Conservation (phyloP, 306 rosid genomes). For the Castanea mollissima region DNA sequence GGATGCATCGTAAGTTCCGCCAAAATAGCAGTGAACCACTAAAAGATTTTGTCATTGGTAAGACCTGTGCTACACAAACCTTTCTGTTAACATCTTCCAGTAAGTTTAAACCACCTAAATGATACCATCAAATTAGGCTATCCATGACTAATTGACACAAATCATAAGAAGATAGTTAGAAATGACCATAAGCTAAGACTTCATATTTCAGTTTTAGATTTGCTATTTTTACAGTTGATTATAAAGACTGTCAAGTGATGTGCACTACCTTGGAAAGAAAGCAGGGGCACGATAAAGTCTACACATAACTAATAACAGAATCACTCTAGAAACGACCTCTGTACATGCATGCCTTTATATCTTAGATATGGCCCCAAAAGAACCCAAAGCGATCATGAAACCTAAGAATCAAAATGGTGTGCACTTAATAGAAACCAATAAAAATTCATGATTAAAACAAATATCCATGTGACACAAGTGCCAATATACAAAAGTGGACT, state of each 20-base stretch:
- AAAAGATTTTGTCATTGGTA: slow-evolving; percentile 73
- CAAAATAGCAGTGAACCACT: slow-evolving; percentile 74
- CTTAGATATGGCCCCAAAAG: background rate
- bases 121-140: background rate
- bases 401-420: background rate
- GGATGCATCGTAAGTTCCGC: slow-evolving; percentile 97
- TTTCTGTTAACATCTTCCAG: slow-evolving; percentile 12
- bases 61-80: slow-evolving; percentile 26
- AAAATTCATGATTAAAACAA: background rate
- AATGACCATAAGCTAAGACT: background rate
- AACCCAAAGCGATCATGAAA: background rate
- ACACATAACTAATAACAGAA: background rate
- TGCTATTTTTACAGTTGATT: background rate
- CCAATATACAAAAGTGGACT: background rate
- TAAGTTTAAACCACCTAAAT: slow-evolving; percentile 1
- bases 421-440: background rate
- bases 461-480: background rate
- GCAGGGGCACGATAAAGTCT: background rate
- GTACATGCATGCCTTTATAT: background rate
- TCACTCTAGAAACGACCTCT: background rate
- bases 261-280: background rate
- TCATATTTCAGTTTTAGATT: background rate
- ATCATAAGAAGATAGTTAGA: background rate
- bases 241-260: background rate
- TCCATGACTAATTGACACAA: background rate